phyloP scores from a whole-genome alignment of 2,329 filamentous ascomycete genomes.

The Pseudocercospora fuligena region DNA sequence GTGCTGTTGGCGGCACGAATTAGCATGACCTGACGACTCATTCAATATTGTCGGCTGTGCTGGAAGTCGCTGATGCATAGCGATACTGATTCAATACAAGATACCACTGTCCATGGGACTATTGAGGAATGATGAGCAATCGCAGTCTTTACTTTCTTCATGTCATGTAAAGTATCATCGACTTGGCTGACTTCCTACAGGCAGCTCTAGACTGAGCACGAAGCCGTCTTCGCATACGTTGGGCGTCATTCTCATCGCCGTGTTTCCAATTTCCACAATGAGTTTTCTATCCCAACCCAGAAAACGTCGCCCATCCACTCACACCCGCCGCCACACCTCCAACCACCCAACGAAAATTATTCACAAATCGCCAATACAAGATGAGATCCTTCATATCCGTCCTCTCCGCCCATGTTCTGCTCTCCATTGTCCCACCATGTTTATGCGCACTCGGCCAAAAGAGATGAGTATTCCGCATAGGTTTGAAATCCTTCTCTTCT shows the following conservation, averaged over 20 bases:
- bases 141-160: background rate
- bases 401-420: conserved; percentile 32
- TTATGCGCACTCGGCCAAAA: conserved; percentile 31
- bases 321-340: conserved; percentile 28
- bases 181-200: background rate
- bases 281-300: background rate
- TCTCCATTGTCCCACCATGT: conserved; percentile 31
- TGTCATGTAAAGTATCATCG: background rate
- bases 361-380: conserved; percentile 34
- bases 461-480: conserved; percentile 31
- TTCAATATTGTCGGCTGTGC: conserved; percentile 11
- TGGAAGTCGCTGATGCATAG: conserved; percentile 12
- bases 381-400: conserved; percentile 36
- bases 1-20: conserved; percentile 14
- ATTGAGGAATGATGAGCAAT: background rate
- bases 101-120: conserved; percentile 9
- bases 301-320: conserved; percentile 35
- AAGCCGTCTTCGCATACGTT: no score
- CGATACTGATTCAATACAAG: conserved; percentile 8
- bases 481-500: conserved; percentile 25
- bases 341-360: conserved; percentile 34
- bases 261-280: background rate
- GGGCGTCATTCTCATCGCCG: no score
- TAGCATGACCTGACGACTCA: conserved; percentile 9
- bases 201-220: no score